Percentiles rank a stretch among this genome's conserved stretches.
Conservation (phyloP, 352 stramenopile species). For the Pythium rhizo-oryzae region DNA sequence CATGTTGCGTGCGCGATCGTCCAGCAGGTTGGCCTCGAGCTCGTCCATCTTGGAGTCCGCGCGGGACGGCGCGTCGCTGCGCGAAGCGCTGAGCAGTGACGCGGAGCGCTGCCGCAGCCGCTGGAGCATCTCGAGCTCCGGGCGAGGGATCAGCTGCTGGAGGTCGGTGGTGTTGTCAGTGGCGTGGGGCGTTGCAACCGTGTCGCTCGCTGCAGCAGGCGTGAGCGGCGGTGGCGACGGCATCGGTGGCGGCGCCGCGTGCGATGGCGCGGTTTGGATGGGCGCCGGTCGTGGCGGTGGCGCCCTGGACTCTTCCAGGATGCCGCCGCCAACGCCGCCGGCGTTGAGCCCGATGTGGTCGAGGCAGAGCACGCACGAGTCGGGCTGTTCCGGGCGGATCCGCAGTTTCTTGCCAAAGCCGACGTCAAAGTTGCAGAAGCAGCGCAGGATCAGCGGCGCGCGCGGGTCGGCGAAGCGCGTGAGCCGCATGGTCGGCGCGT, state of each 20-base stretch:
- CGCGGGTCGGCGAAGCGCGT: conserved; percentile 72
- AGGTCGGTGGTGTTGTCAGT: neutral
- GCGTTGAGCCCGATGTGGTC: conserved; percentile 38
- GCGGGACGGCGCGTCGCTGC: conserved; percentile 19
- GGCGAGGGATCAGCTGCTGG: conserved; percentile 1
- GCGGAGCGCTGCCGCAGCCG: conserved; percentile 13
- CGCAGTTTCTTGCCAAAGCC: conserved; percentile 50
- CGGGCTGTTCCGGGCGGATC: conserved; percentile 42
- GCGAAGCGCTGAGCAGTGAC: conserved; percentile 13
- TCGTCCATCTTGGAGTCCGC: conserved; percentile 45
- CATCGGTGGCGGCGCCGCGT: neutral
- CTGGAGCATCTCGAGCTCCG: conserved; percentile 36
- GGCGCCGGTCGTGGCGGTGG: neutral
- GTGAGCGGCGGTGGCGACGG: neutral
- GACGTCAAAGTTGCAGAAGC: conserved; percentile 84
- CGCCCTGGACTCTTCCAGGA: neutral
- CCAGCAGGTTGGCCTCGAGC: conserved; percentile 68
- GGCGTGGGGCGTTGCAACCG: too few relatives aligned
- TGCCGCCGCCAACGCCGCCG: neutral
- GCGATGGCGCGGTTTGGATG: neutral
- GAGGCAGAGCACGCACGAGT: conserved; percentile 59
- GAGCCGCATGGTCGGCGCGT: conserved; percentile 51
- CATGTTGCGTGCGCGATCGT: conserved; percentile 71
- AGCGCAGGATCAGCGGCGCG: conserved; percentile 71
- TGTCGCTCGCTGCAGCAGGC: neutral